Conservation (phyloP, 2,329 filamentous ascomycete species). For the Aspergillus sp. region DNA sequence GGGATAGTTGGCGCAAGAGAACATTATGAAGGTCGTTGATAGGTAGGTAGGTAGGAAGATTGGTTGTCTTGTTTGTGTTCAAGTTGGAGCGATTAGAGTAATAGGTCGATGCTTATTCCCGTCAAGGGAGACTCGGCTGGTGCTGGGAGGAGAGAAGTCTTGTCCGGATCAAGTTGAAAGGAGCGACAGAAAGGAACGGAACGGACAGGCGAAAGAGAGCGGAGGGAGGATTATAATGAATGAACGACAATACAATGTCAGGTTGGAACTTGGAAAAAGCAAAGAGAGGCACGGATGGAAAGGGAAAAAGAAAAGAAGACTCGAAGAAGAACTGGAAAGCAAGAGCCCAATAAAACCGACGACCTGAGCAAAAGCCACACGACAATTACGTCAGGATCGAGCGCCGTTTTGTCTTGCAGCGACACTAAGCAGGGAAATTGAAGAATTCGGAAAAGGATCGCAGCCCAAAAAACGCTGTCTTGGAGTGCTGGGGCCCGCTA, state of each 20-base stretch:
- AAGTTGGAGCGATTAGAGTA: conserved; percentile 5
- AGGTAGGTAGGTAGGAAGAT: neutral
- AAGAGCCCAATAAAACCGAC: conserved; percentile 12
- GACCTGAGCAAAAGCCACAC: conserved; percentile 13
- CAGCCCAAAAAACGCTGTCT: conserved; percentile 13
- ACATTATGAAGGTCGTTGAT: conserved; percentile 36
- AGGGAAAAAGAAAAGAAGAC: conserved; percentile 22
- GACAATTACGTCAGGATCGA: conserved; percentile 25
- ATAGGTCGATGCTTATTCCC: conserved; percentile 12
- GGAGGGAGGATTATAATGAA: conserved; percentile 11
- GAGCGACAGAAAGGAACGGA: conserved; percentile 17
- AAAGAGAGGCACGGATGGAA: conserved; percentile 17
- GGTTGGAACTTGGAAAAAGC: conserved; percentile 18
- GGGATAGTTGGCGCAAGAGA: conserved; percentile 49
- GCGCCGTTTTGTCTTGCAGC: conserved; percentile 21
- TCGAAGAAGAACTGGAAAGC: neutral
- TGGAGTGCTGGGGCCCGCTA: neutral
- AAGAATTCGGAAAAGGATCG: conserved; percentile 14
- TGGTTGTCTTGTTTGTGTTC: conserved; percentile 1
- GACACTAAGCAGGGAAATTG: conserved; percentile 9
- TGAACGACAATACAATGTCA: conserved; percentile 6
- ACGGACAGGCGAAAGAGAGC: conserved; percentile 10
- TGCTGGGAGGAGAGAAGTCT: conserved; percentile 8
- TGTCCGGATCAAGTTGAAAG: conserved; percentile 1
- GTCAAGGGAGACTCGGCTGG: conserved; percentile 22